Conservation (phyloP, 2,329 filamentous ascomycete species). For the Myriosclerotinia duriaeana region DNA sequence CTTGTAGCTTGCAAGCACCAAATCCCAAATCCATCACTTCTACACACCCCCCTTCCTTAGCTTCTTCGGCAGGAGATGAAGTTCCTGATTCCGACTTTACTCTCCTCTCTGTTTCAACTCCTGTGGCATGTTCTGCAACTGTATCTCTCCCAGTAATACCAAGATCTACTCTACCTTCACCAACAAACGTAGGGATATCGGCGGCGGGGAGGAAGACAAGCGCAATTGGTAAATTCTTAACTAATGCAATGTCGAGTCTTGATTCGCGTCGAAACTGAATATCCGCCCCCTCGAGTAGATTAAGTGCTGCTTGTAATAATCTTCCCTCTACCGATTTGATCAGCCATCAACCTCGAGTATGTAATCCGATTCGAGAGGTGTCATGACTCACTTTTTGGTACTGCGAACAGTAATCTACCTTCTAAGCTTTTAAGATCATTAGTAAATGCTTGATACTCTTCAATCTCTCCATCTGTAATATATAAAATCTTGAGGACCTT, state of each 20-base stretch:
- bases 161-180: constrained; percentile 87
- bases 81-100: constrained; percentile 50
- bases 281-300: constrained; percentile 89
- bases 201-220: constrained; percentile 95
- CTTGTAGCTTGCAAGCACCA: constrained; percentile 86
- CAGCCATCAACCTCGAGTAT: constrained; percentile 23
- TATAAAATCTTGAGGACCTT: constrained; percentile 6
- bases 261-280: constrained; percentile 96
- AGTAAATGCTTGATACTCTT: constrained; percentile 43
- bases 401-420: constrained; percentile 89
- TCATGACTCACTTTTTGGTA: constrained; percentile 84
- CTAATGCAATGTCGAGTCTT: constrained; percentile 93
- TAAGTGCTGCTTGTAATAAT: constrained; percentile 81
- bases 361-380: constrained; percentile 22
- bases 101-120: constrained; percentile 51
- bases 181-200: constrained; percentile 96
- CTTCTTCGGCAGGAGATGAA: constrained; percentile 44
- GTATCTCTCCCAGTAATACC: constrained; percentile 95
- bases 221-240: constrained; percentile 94
- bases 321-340: constrained; percentile 70
- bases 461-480: constrained; percentile 47
- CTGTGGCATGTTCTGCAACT: constrained; percentile 83
- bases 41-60: constrained; percentile 57
- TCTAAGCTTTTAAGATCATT: constrained; percentile 64
- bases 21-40: constrained; percentile 90